phyloP scores from a whole-genome alignment of 2,329 filamentous ascomycete genomes.

The Penicillium carneum region DNA sequence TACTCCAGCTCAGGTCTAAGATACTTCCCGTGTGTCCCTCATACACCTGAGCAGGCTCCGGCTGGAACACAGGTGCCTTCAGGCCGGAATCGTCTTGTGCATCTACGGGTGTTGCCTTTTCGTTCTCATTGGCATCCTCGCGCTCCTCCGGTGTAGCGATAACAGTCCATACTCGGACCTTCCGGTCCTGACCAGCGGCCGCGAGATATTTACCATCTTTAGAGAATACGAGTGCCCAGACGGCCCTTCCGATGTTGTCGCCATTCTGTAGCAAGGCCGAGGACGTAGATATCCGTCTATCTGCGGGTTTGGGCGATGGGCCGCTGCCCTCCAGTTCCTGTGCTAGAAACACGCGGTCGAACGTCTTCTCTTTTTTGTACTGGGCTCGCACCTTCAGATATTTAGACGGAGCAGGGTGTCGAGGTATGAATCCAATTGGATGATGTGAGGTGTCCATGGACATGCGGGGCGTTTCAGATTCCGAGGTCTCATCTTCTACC shows the following conservation, averaged over 20 bases:
- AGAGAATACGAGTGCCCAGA: conserved; percentile 94
- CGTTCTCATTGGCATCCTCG: conserved; percentile 73
- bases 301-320: conserved; percentile 39
- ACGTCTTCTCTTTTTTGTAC: conserved; percentile 81
- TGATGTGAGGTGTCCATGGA: conserved; percentile 81
- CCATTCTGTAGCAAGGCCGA: conserved; percentile 32
- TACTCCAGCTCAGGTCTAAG: conserved; percentile 94
- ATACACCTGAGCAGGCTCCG: conserved; percentile 79
- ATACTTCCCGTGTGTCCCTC: conserved; percentile 84
- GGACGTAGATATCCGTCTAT: conserved; percentile 42
- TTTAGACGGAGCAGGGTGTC: conserved; percentile 84
- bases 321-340: conserved; percentile 79
- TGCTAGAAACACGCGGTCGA: conserved; percentile 86
- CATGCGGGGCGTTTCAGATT: conserved; percentile 73
- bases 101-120: conserved; percentile 59
- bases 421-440: conserved; percentile 80
- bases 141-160: conserved; percentile 83
- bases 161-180: conserved; percentile 88
- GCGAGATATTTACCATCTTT: conserved; percentile 89
- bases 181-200: conserved; percentile 85
- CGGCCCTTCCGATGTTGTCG: conserved; percentile 64
- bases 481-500: conserved; percentile 68
- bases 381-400: conserved; percentile 86
- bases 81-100: conserved; percentile 66
- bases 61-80: conserved; percentile 88